Percentiles rank a stretch among this genome's conserved stretches.
Conservation (phyloP, 306 rosid genomes). For the Citrullus amarus region DNA sequence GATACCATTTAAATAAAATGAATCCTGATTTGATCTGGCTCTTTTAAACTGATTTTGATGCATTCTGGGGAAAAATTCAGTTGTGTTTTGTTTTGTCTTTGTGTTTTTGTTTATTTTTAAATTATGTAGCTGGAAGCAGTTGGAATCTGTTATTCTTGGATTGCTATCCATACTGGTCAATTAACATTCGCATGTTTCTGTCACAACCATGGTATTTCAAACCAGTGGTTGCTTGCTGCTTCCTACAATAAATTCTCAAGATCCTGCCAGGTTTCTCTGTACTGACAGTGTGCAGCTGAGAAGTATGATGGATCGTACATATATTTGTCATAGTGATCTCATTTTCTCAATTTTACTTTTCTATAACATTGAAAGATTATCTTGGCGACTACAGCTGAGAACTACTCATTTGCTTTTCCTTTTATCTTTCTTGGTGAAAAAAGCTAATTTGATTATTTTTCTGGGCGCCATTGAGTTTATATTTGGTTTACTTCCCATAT, state of each 20-base stretch:
- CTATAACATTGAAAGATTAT: neutral
- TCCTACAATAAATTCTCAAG: conserved; percentile 54
- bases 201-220: conserved; percentile 57
- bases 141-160: conserved; percentile 45
- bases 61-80: neutral
- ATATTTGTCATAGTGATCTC: conserved; percentile 2
- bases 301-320: conserved; percentile 96
- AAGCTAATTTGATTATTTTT: neutral
- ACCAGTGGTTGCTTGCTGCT: conserved; percentile 61
- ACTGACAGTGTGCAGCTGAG: conserved; percentile 99
- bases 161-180: neutral
- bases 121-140: neutral
- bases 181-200: conserved; percentile 3
- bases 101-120: neutral
- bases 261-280: conserved; percentile 99
- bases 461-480: neutral
- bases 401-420: neutral
- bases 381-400: neutral
- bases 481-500: neutral
- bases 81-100: neutral
- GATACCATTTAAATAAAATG: neutral
- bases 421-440: neutral
- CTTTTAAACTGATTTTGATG: neutral
- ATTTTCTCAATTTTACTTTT: conserved; percentile 5
- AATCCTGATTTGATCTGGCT: neutral